Base-by-base conservation (phyloP, 495 filamentous ascomycete species). In the Lepraria neglecta region DNA sequence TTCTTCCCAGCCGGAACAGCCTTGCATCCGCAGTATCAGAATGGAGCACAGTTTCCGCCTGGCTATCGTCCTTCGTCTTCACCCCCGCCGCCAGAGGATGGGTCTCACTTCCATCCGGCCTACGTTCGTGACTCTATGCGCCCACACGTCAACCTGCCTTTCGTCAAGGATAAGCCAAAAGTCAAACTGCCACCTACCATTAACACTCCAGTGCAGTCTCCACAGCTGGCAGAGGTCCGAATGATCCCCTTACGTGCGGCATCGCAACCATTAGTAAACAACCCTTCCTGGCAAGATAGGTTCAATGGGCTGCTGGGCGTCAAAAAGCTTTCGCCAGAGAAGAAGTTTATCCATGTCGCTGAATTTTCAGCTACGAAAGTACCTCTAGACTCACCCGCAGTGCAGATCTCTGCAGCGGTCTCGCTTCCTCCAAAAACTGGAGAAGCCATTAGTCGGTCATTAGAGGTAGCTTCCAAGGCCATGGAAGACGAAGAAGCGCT, bases 401-500 rank as follows among this genome's bases (percentile, higher is more conserved):
- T 77, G 15, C 75, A 78, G 33, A 66, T 77, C 21, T 70, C 78
- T 19, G 82, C 85, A 27, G 81, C 82, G 1, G 81, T 86, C 42
- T 83, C 84, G 17, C 72, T 87, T 14, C 85, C 85, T 12, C 71
- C 71, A 38, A 71, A 67, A 30, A 61, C 6, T 42, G 65, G 48
- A 42, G 65, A 64, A 51, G 43, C 43, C 53, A 33, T 66, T 65
- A 40, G 66, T 53, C 58, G 70, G 65, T 15, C 72, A 74, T 60
- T 75, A n/a, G 73, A 77, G 54, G 55, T 74, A 28, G 78, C 75
- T 44, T 82, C 80, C 4, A 84, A 81, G 63, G 82, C 82, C 28
- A 85, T 87, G 66, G 86, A 85, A 35, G 88, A 90, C 71, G 85
- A 83, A 17, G 89, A 92, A 64, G 87, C 87, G 60, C 87, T 90